These are phyloP conservation scores for Emmonsiellopsis sp. DNA, from an alignment of 2,329 filamentous ascomycete genomes.

Conservation along the genomic window DNA sequence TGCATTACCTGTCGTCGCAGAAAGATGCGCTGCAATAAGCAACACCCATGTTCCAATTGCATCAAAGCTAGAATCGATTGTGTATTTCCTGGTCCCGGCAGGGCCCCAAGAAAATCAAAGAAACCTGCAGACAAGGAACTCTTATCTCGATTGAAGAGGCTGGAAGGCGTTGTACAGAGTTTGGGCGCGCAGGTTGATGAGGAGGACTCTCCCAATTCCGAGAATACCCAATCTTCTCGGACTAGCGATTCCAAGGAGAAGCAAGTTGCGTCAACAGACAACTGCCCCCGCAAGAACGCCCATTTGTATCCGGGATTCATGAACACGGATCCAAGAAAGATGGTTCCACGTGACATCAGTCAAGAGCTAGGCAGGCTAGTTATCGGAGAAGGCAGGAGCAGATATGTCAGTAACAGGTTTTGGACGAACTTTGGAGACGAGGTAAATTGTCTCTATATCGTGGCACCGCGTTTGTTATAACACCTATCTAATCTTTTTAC, in stretches of 20 bases:
- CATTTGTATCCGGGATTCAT: conserved; percentile 8
- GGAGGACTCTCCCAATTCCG: conserved; percentile 9
- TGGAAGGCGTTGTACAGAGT: conserved; percentile 54
- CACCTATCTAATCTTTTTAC: conserved; percentile 1
- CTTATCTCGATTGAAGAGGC: conserved; percentile 46
- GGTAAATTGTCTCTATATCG: conserved; percentile 24
- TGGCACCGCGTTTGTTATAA: conserved; percentile 8
- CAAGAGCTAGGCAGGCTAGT: conserved; percentile 49
- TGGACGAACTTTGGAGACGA: conserved; percentile 55
- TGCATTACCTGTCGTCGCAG: conserved; percentile 40
- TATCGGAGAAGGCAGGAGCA: conserved; percentile 50
- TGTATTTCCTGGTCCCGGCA: conserved; percentile 52
- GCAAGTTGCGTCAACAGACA: background rate
- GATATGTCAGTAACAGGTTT: conserved; percentile 55
- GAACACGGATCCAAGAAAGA: conserved; percentile 3
- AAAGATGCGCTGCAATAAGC: conserved; percentile 42
- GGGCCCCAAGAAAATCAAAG: conserved; percentile 50
- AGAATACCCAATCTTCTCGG: background rate
- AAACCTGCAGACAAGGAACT: conserved; percentile 53
- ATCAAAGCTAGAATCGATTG: conserved; percentile 47
- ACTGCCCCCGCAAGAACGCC: background rate
- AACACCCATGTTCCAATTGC: conserved; percentile 41
- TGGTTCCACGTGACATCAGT: conserved; percentile 21
- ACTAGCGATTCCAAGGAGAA: background rate
- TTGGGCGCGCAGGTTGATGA: conserved; percentile 41